Evolutionary conservation across 192 early-diverging fungal genomes (phyloP).

Genomic region (Phycomyces nitens): DNA sequence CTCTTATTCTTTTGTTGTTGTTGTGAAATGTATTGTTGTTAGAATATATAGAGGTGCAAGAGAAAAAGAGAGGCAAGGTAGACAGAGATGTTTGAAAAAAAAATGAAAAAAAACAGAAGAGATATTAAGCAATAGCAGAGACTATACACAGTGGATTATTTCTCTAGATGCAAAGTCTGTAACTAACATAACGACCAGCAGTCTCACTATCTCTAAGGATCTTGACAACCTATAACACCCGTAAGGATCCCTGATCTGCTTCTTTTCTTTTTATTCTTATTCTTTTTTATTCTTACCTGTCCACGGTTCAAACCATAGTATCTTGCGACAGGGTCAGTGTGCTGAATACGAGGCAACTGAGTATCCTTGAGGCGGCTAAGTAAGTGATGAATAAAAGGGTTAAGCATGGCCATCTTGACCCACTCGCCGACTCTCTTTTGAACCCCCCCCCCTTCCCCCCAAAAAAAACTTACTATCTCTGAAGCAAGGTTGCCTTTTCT

Average conservation of each 20-base stretch:
- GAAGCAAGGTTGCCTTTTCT: constrained; percentile 88
- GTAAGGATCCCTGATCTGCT: no score
- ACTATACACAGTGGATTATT: background rate
- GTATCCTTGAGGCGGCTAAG: constrained; percentile 87
- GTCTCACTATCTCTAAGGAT: constrained; percentile 95
- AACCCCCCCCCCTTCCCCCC: background rate
- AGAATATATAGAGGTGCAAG: background rate
- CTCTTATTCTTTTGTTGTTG: background rate
- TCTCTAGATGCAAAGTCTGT: constrained; percentile 87
- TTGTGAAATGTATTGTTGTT: background rate
- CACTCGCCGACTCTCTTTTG: no score
- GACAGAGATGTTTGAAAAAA: background rate
- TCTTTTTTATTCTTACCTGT: constrained; percentile 49
- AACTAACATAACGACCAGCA: constrained; percentile 95
- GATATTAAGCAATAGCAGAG: no score
- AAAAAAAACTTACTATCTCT: constrained; percentile 75
- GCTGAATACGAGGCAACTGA: constrained; percentile 89
- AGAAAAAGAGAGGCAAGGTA: no score
- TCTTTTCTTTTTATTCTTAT: background rate
- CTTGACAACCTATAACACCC: constrained; percentile 82
- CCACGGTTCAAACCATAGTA: constrained; percentile 91
- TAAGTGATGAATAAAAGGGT: background rate
- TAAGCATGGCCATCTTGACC: no score
- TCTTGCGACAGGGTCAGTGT: constrained; percentile 87
- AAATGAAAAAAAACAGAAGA: constrained; percentile 3